Base-by-base conservation (phyloP, 1,139 yeast species). In the Diutina siamensis region DNA sequence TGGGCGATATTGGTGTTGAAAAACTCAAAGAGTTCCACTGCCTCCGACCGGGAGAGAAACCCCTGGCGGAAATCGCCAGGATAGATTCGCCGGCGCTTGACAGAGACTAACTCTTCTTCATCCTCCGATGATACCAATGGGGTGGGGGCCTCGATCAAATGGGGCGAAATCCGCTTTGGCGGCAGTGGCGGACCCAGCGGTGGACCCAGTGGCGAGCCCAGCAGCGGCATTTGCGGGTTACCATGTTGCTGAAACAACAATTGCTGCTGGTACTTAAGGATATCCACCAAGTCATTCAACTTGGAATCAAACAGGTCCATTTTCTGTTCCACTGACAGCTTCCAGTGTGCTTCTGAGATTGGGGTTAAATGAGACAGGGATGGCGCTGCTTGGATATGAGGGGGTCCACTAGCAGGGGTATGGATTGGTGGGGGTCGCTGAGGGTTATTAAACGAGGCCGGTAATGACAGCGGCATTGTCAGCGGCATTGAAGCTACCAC, bases 1-100 rank as follows among this genome's bases (percentile, higher is more conserved):
- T 80, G 80, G 0, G 83, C 68, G 19, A 80, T 77, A 48, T 78
- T 71, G 2, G 67, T 59, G 52, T 77, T 74, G 55, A 81, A 81
- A 49, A 68, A 76, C 5, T 57, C 53, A 49, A 80, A 76, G 15
- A 80, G 61, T 25, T 67, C 72, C 22, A 60, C 57, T 0, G 85
- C 85, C 47, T 79, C 73, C 1, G 59, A 63, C 35, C 62, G 55
- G 1, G 65, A 49, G 2, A 76, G 50, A 17, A 58, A 60, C 2
- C 63, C 64, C 45, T 63, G 59, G 12, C 75, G 55, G 52, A 70
- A 71, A 48, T 70, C 74, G 1, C 53, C 55, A 1, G 63, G 64
- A 9, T 35, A 35, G 17, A n/a, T 20, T n/a, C 28, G 15, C 15
- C 40, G 13, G 7, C 40, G 18, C 18, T 35, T 35, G 8, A 38